These are phyloP conservation scores for Mesotaenium endlicherianum DNA, from an alignment of 139 green algal genomes.

Conservation along the genomic window DNA sequence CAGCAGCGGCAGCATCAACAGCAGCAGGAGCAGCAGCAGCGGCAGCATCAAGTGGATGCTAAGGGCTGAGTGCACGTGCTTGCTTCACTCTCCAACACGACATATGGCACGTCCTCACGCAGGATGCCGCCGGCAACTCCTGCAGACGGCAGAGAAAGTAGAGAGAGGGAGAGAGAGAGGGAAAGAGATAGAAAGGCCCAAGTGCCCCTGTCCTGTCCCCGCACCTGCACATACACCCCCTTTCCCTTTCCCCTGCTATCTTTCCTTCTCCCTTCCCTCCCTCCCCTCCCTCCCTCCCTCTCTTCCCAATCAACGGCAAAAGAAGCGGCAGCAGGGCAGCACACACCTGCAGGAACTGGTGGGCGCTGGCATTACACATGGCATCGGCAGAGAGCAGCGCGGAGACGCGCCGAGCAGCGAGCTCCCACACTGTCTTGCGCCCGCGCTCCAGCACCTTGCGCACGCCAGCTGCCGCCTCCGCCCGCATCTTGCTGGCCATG, in stretches of 20 bases:
- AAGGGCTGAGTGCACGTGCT: too few species aligned
- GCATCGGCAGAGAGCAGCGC: conserved; percentile 34
- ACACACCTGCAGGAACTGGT: conserved; percentile 45
- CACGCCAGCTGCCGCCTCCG: conserved; percentile 9
- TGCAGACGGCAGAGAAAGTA: too few species aligned
- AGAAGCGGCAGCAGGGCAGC: not conserved
- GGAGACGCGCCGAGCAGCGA: conserved; percentile 35
- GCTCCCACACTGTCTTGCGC: conserved; percentile 48
- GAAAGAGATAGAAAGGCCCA: too few species aligned
- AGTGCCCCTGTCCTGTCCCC: too few species aligned
- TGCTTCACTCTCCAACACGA: too few species aligned
- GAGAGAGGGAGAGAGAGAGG: not conserved
- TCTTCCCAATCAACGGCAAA: not conserved
- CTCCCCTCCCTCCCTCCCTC: not conserved
- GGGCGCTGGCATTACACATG: not conserved
- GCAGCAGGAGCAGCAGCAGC: too few species aligned
- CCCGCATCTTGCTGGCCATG: conserved; percentile 17
- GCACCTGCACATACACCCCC: not conserved
- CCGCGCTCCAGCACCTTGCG: conserved; percentile 19
- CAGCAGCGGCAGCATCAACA: too few species aligned
- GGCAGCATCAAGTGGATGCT: too few species aligned
- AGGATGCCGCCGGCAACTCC: too few species aligned
- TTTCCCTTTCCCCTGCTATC: not conserved
- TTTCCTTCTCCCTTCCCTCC: not conserved
- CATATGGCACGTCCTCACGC: too few species aligned